Percentiles rank a stretch among this genome's conserved stretches.
Conservation (phyloP, 495 filamentous ascomycete genomes). For the Apiosordaria backusii region DNA sequence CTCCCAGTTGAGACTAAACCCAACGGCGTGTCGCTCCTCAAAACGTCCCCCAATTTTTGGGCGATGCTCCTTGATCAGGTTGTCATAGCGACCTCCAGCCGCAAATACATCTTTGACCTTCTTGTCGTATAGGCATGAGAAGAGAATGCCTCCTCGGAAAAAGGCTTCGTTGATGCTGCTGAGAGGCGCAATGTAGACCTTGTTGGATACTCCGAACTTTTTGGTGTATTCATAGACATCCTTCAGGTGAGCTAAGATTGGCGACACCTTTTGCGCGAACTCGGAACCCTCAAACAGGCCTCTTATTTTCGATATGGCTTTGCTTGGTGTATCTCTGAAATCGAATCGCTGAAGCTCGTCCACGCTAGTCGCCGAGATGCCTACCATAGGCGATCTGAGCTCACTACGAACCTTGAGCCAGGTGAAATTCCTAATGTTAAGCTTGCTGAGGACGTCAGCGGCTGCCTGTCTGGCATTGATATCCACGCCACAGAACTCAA, state of each 20-base stretch:
- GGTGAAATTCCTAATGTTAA: slow-evolving; percentile 77
- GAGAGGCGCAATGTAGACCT: slow-evolving; percentile 80
- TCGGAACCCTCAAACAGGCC: slow-evolving; percentile 68
- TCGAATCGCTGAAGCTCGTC: slow-evolving; percentile 91
- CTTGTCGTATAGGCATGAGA: slow-evolving; percentile 85
- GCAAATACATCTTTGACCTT: slow-evolving; percentile 84
- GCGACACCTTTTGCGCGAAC: slow-evolving; percentile 60
- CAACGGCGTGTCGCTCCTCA: slow-evolving; percentile 70
- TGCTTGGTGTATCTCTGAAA: slow-evolving; percentile 73
- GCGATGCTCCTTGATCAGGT: slow-evolving; percentile 69
- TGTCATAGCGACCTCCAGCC: slow-evolving; percentile 90
- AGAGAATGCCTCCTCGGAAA: slow-evolving; percentile 81
- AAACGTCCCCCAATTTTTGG: slow-evolving; percentile 52
- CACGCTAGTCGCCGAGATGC: slow-evolving; percentile 81
- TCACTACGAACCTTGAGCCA: slow-evolving; percentile 86
- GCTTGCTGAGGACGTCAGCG: slow-evolving; percentile 81
- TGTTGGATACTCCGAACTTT: slow-evolving; percentile 67
- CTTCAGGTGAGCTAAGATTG: slow-evolving; percentile 74
- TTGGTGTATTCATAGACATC: slow-evolving; percentile 72
- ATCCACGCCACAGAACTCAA: slow-evolving; percentile 83
- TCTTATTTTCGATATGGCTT: slow-evolving; percentile 69
- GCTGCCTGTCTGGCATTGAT: slow-evolving; percentile 61
- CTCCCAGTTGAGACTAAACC: slow-evolving; percentile 90
- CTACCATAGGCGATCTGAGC: slow-evolving; percentile 71
- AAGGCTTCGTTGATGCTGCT: slow-evolving; percentile 91